Evolutionary conservation across 805 yeast species (phyloP).

Genomic region (Kluyveromyces aestuarii): DNA sequence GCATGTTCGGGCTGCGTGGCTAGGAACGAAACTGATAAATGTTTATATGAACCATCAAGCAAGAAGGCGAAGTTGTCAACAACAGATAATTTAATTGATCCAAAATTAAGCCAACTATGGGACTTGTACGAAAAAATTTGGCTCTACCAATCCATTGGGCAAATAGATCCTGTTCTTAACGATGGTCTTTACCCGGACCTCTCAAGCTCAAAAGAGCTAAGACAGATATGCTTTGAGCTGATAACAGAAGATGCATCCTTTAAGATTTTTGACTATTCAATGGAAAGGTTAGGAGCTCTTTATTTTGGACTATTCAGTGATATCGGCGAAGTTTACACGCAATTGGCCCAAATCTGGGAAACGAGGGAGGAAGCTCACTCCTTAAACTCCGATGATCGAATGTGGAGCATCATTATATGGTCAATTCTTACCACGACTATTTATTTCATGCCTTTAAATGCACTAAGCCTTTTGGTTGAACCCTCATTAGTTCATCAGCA

Average conservation of each 20-base stretch:
- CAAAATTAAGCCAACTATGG: not conserved
- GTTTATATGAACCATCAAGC: constrained; percentile 7
- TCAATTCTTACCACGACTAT: constrained; percentile 20
- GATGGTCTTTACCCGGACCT: not conserved
- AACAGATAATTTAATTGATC: constrained; percentile 4
- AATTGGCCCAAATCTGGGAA: constrained; percentile 19
- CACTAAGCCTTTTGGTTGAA: constrained; percentile 7
- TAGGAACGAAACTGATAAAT: constrained; percentile 20
- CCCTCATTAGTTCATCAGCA: constrained; percentile 4
- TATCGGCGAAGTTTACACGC: constrained; percentile 19
- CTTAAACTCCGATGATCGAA: constrained; percentile 15
- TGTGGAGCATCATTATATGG: constrained; percentile 24
- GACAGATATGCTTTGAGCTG: not conserved
- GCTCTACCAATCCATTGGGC: not conserved
- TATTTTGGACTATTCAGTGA: constrained; percentile 27
- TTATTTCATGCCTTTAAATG: constrained; percentile 20
- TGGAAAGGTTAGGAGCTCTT: constrained; percentile 25
- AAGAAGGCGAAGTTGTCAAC: not conserved
- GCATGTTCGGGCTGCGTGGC: constrained; percentile 23
- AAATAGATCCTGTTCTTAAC: not conserved
- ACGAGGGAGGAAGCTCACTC: constrained; percentile 7
- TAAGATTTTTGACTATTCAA: constrained; percentile 20
- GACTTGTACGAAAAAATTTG: not conserved
- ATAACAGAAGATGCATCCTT: constrained; percentile 12
- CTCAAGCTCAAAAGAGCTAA: not conserved